Evolutionary conservation across 1,284 basidiomycete genomes (phyloP), one percentile per base, ranked within the genome.

Genomic region (Microbotryomycetes sp.): DNA sequence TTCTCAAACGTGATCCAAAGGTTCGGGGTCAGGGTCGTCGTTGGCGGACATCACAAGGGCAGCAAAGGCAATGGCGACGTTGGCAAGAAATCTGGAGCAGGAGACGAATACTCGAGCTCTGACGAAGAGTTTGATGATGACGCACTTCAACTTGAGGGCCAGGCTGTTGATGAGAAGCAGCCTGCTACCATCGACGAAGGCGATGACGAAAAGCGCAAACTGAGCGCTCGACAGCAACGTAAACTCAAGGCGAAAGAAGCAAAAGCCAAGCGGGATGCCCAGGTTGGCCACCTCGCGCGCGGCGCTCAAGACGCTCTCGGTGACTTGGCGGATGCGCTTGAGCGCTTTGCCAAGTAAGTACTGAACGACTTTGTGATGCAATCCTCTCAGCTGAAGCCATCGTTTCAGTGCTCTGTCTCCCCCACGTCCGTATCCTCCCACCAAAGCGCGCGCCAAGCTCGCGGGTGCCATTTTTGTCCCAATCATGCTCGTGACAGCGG

Each of bases 211-310:
- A 73, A 69, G 31, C 65, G 70, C 41, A 72, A 71, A 54, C 57
- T 74, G 51, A 60, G 63, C 26, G 65, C 65, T 11, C 75, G 74
- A 61, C 57, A 75, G 56, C 72, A 74, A 56, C 73, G 74, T 62
- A 73, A 76, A 67, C 35, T 69, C 16, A 73, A 74, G 53, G 70
- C 70, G 29, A 72, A 70, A 49, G 72, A 74, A 51, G 77, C 75
- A 4, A 78, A 78, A 69, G 68, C 69, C 51, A 75, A 76, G 68
- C 66, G 78, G 28, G 77, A 79, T 62, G 73, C 73, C 53, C 67
- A 74, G 59, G 75, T 78, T 1, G 71, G 68, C 4, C 68, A 75
- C 50, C 73, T 74, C 67, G 76, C 76, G 4, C 78, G 78, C 68
- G 60, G 49, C 11, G 71, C 73, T 3, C 76, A 79, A 64, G 74